Percentiles rank a stretch among this genome's conserved stretches.
Evolutionary conservation across 1,284 basidiomycete species (phyloP).

Genomic region (Sanghuangporus weigelae): DNA sequence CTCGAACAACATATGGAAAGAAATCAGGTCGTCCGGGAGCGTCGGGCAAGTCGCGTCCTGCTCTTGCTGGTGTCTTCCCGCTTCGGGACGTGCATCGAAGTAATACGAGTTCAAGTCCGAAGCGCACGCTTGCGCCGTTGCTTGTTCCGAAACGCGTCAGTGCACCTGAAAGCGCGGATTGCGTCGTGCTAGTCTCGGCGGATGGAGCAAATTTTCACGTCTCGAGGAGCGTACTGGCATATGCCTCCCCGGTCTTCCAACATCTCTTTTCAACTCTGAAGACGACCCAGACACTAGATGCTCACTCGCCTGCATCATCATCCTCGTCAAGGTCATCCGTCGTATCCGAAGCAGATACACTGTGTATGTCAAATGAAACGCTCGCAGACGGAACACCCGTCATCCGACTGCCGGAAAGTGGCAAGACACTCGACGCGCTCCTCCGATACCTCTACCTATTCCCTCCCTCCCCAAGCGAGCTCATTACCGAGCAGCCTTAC

Average conservation of each 20-base stretch:
- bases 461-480: conserved; percentile 23
- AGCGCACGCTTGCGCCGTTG: background rate
- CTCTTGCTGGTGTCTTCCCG: background rate
- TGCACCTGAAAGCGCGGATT: conserved; percentile 8
- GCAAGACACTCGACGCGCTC: conserved; percentile 39
- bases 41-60: background rate
- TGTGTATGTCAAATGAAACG: background rate
- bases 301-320: conserved; percentile 5
- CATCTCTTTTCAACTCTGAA: conserved; percentile 22
- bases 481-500: background rate
- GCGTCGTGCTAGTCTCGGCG: conserved; percentile 18
- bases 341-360: background rate
- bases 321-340: background rate
- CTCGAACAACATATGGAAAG: background rate
- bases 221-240: conserved; percentile 21
- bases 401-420: conserved; percentile 50
- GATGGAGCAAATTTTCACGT: conserved; percentile 22
- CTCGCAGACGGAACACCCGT: conserved; percentile 32
- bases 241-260: conserved; percentile 23
- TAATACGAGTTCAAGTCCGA: background rate
- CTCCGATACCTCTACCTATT: conserved; percentile 46
- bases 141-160: conserved; percentile 10
- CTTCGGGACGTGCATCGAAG: background rate
- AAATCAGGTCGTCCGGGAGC: background rate
- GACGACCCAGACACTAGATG: background rate